Conservation (phyloP, 2,329 filamentous ascomycete species). For the Xylariaceae sp. region DNA sequence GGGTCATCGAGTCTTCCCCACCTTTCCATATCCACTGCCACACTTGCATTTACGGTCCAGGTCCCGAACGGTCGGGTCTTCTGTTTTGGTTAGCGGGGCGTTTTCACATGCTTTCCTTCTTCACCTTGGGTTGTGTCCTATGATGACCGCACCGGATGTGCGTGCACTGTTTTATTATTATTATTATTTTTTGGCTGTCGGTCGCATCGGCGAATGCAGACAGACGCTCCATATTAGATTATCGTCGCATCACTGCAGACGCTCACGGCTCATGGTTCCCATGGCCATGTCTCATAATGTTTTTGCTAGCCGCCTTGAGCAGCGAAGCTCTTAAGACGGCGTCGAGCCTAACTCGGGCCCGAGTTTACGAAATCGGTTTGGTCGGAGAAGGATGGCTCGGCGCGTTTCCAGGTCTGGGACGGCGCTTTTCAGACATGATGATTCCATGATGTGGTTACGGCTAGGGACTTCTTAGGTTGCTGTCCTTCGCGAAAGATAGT, state of each 20-base stretch:
- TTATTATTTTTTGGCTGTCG: background rate
- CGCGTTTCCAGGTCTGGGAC: conserved; percentile 16
- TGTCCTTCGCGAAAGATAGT: background rate
- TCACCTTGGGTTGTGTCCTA: background rate
- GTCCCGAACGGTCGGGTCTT: background rate
- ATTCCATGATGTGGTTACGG: background rate
- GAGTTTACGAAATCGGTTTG: conserved; percentile 5
- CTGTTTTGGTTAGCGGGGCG: conserved; percentile 10
- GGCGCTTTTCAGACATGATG: conserved; percentile 1
- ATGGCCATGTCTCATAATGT: conserved; percentile 5
- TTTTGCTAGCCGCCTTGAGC: conserved; percentile 23
- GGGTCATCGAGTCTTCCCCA: background rate
- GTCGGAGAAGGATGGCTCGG: conserved; percentile 28
- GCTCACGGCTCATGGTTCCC: background rate
- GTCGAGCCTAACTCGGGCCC: conserved; percentile 28
- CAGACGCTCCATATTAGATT: conserved; percentile 3
- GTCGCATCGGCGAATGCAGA: background rate
- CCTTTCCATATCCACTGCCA: conserved; percentile 1
- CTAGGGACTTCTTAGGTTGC: background rate
- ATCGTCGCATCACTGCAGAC: conserved; percentile 6
- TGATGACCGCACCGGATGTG: background rate
- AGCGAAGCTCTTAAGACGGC: conserved; percentile 18
- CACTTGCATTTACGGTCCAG: conserved; percentile 8
- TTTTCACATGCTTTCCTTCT: background rate
- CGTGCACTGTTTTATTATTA: background rate